phyloP scores from a whole-genome alignment of 306 rosid genomes.

The Begonia masoniana region DNA sequence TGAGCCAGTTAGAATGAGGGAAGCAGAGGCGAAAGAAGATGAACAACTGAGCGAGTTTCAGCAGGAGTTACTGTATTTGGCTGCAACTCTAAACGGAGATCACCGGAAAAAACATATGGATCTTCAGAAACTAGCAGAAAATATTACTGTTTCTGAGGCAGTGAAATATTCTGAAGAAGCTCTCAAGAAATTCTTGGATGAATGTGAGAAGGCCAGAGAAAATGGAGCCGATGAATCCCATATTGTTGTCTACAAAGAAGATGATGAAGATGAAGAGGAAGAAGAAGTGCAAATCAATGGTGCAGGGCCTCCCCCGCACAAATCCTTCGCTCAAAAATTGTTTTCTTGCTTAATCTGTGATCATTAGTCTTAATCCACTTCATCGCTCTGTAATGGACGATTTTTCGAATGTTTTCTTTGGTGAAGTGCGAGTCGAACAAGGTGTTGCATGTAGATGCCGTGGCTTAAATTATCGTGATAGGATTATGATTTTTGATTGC shows the following conservation, averaged over 20 bases:
- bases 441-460: too few species aligned
- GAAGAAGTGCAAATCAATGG: too few species aligned
- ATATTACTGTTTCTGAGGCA: conserved; percentile 33
- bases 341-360: conserved; percentile 45
- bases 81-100: conserved; percentile 55
- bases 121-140: conserved; percentile 39
- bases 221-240: conserved; percentile 34
- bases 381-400: too few species aligned
- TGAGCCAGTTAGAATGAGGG: conserved; percentile 35
- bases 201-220: conserved; percentile 44
- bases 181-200: conserved; percentile 26
- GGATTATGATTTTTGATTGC: too few species aligned
- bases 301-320: conserved; percentile 1
- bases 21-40: conserved; percentile 18
- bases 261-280: too few species aligned
- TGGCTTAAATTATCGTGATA: too few species aligned
- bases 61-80: conserved; percentile 47
- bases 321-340: conserved; percentile 23
- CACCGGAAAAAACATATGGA: conserved; percentile 21
- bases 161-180: conserved; percentile 33
- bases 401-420: too few species aligned
- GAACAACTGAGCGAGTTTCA: conserved; percentile 43
- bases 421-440: too few species aligned
- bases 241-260: conserved; percentile 20
- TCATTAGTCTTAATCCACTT: not conserved